A percentile compares a stretch with the other conserved stretches of the same genome.
These are phyloP conservation scores for Hyaloperonospora brassicae DNA, from an alignment of 352 stramenopile genomes.

Conservation along the genomic window DNA sequence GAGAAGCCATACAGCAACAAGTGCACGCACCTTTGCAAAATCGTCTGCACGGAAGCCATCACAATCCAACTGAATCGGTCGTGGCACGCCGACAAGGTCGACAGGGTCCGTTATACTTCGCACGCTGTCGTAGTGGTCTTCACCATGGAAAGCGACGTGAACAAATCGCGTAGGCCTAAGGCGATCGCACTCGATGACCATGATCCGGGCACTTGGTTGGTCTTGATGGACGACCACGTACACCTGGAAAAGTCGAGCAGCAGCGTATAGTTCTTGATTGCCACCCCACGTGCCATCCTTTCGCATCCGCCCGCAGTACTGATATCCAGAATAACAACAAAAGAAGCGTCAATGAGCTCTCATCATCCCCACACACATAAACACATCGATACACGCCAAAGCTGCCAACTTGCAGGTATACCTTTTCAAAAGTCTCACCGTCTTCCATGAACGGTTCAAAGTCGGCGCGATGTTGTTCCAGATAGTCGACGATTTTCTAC, in stretches of 20 bases:
- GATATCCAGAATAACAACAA: neutral
- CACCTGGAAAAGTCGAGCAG: constrained; percentile 57
- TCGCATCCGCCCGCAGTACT: constrained; percentile 77
- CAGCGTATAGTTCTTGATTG: constrained; percentile 76
- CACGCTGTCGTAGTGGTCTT: constrained; percentile 82
- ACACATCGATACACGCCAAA: too few relatives aligned
- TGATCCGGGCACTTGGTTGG: constrained; percentile 29
- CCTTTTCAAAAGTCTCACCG: constrained; percentile 79
- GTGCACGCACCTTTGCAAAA: constrained; percentile 44
- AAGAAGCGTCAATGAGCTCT: neutral
- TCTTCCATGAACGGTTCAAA: constrained; percentile 87
- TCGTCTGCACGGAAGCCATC: constrained; percentile 53
- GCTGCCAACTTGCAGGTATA: constrained; percentile 7
- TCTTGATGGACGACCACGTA: constrained; percentile 78
- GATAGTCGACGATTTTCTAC: constrained; percentile 63
- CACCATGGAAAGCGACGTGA: constrained; percentile 62
- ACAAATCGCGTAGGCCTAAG: constrained; percentile 40
- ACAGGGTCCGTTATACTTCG: constrained; percentile 40
- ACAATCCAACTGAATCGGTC: constrained; percentile 45
- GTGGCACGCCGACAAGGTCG: constrained; percentile 24
- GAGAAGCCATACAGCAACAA: constrained; percentile 12
- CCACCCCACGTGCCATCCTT: constrained; percentile 76
- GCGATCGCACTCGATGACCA: constrained; percentile 69
- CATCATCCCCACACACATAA: neutral
- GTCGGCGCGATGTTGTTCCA: constrained; percentile 59